phyloP scores from a whole-genome alignment of 148 eudicot species.

The Selenicereus undatus region DNA sequence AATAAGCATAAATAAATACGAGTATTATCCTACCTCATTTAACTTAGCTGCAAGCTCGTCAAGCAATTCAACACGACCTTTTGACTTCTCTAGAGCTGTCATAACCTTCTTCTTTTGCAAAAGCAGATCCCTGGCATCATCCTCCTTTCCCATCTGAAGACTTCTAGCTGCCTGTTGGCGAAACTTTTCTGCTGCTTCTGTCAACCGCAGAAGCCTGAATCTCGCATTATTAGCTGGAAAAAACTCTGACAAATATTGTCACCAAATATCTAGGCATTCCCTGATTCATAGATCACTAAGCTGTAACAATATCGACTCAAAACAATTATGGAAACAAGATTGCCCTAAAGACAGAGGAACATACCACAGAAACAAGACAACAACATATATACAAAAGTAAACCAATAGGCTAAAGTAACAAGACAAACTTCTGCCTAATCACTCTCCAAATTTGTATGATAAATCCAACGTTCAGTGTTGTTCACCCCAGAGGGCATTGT shows the following conservation, averaged over 20 bases:
- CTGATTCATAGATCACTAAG: background rate
- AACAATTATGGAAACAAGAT: background rate
- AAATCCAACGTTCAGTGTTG: background rate
- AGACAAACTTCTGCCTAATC: background rate
- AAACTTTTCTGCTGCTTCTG: constrained; percentile 83
- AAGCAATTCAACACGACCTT: constrained; percentile 62
- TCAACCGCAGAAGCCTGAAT: constrained; percentile 73
- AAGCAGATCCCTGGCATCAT: constrained; percentile 77
- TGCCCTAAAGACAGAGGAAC: background rate
- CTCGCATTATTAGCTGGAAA: constrained; percentile 75
- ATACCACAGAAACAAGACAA: background rate
- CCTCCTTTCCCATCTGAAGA: constrained; percentile 62
- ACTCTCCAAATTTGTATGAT: background rate
- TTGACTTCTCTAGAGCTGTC: constrained; percentile 75
- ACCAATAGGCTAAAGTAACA: background rate
- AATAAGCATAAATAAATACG: background rate
- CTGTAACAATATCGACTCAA: too few species aligned
- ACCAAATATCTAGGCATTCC: background rate
- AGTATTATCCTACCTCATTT: constrained; percentile 42
- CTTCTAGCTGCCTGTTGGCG: constrained; percentile 60
- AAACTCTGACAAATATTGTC: constrained; percentile 5
- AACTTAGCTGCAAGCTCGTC: constrained; percentile 76
- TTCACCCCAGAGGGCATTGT: background rate
- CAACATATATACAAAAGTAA: background rate
- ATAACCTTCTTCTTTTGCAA: constrained; percentile 75